Conservation (phyloP, 1,284 basidiomycete genomes). For the Malassezia brasiliensis region DNA sequence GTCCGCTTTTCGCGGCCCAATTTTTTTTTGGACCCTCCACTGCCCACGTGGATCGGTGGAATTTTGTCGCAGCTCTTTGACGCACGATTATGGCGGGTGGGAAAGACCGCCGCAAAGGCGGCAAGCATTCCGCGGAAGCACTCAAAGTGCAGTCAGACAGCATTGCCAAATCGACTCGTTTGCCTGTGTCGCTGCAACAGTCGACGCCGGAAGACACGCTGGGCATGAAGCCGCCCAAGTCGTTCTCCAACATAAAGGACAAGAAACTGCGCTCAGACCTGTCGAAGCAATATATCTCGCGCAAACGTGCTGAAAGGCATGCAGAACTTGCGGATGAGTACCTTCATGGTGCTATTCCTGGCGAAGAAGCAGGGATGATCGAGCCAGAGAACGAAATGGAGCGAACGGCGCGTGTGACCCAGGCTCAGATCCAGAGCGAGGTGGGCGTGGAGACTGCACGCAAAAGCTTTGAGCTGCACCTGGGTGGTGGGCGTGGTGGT, state of each 20-base stretch:
- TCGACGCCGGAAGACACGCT: slow-evolving; percentile 24
- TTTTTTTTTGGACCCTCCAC: background rate
- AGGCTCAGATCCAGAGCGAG: slow-evolving; percentile 63
- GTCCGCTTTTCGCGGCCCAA: no score
- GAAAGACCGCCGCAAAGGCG: slow-evolving; percentile 2
- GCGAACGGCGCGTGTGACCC: slow-evolving; percentile 75
- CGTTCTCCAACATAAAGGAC: slow-evolving; percentile 32
- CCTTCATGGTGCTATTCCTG: slow-evolving; percentile 32
- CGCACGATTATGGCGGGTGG: background rate
- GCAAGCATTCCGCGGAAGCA: slow-evolving; percentile 27
- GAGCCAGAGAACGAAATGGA: slow-evolving; percentile 69
- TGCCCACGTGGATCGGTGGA: background rate
- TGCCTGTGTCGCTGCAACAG: slow-evolving; percentile 36
- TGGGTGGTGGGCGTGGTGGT: slow-evolving; percentile 57
- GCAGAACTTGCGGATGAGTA: slow-evolving; percentile 40
- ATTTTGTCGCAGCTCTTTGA: background rate
- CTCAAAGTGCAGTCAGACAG: slow-evolving; percentile 32
- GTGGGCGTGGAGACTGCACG: slow-evolving; percentile 65
- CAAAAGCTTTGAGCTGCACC: slow-evolving; percentile 67
- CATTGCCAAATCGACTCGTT: slow-evolving; percentile 33
- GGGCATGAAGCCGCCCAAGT: slow-evolving; percentile 35
- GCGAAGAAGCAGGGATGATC: slow-evolving; percentile 59
- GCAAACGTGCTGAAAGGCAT: slow-evolving; percentile 35
- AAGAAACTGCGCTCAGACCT: slow-evolving; percentile 45
- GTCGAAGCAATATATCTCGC: slow-evolving; percentile 30